Conservation (phyloP, 1,139 yeast species). For the Kurtzmaniella quercitrusa region DNA sequence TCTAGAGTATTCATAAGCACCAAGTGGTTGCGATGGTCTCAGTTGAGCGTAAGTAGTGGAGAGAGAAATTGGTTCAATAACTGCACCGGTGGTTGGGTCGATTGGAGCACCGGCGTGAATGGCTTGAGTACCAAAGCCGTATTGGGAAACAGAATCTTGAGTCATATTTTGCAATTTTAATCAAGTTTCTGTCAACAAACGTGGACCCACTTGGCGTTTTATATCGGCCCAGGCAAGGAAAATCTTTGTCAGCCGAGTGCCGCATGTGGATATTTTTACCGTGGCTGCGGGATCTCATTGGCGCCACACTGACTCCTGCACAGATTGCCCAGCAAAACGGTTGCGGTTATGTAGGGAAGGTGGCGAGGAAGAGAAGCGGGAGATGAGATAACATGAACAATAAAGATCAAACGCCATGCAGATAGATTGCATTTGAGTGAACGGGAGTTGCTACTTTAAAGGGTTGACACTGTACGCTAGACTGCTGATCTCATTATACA, state of each 20-base stretch:
- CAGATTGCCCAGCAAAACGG: not conserved
- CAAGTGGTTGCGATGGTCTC: conserved; percentile 73
- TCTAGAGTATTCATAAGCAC: conserved; percentile 80
- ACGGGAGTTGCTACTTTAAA: no score
- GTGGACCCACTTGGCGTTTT: not conserved
- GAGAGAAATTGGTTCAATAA: conserved; percentile 78
- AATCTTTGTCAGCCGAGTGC: not conserved
- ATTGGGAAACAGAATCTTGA: conserved; percentile 18
- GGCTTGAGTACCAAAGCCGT: conserved; percentile 73
- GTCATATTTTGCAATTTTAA: conserved; percentile 14
- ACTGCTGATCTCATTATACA: no score
- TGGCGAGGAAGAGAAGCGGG: not conserved
- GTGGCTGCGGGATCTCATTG: not conserved
- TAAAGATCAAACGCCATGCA: no score
- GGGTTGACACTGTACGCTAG: no score
- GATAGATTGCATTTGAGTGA: no score
- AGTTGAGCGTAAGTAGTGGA: conserved; percentile 85
- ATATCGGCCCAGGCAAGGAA: not conserved
- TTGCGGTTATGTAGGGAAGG: not conserved
- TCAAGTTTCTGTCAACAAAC: not conserved
- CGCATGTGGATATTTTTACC: not conserved
- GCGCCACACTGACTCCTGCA: not conserved
- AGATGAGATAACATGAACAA: no score
- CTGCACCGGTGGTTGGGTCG: conserved; percentile 80
- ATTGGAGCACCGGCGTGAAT: conserved; percentile 79